Evolutionary conservation across 306 rosid genomes (phyloP).

Genomic region (Lotus japonicus): DNA sequence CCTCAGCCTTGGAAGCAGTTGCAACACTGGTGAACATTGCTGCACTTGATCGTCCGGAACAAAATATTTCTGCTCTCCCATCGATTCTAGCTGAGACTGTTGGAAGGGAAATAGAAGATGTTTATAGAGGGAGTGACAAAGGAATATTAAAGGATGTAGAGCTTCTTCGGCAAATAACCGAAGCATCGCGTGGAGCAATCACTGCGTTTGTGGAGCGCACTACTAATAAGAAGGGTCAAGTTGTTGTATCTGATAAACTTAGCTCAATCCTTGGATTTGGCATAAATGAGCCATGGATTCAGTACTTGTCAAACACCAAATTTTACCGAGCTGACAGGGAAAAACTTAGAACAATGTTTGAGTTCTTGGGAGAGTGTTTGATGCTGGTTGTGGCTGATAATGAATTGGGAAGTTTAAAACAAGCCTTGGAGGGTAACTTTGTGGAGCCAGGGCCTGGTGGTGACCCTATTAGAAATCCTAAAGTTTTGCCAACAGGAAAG

Average conservation of each 20-base stretch:
- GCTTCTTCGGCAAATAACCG: slow-evolving; percentile 88
- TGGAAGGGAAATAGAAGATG: slow-evolving; percentile 82
- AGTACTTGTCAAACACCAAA: slow-evolving; percentile 75
- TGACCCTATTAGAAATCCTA: slow-evolving; percentile 91
- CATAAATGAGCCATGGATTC: slow-evolving; percentile 89
- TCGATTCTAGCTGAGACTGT: slow-evolving; percentile 69
- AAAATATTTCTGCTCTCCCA: slow-evolving; percentile 72
- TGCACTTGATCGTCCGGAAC: slow-evolving; percentile 92
- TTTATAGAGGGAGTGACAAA: slow-evolving; percentile 76
- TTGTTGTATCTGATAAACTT: slow-evolving; percentile 66
- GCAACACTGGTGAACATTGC: slow-evolving; percentile 96
- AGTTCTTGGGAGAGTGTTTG: slow-evolving; percentile 77
- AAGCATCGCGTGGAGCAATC: slow-evolving; percentile 77
- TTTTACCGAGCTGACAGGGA: slow-evolving; percentile 88
- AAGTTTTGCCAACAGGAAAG: slow-evolving; percentile 93
- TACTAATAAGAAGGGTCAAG: slow-evolving; percentile 88
- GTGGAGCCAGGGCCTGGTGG: slow-evolving; percentile 99
- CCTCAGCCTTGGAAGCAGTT: slow-evolving; percentile 95
- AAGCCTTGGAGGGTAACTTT: slow-evolving; percentile 92
- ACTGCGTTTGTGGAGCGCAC: slow-evolving; percentile 76
- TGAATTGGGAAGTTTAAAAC: slow-evolving; percentile 90
- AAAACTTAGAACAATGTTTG: slow-evolving; percentile 64
- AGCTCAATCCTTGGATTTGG: slow-evolving; percentile 79
- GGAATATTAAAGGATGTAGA: slow-evolving; percentile 92
- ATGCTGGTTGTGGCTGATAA: slow-evolving; percentile 84